Evolutionary conservation across 345 rosid genomes (phyloP).

Genomic region (Salix arbutifolia): DNA sequence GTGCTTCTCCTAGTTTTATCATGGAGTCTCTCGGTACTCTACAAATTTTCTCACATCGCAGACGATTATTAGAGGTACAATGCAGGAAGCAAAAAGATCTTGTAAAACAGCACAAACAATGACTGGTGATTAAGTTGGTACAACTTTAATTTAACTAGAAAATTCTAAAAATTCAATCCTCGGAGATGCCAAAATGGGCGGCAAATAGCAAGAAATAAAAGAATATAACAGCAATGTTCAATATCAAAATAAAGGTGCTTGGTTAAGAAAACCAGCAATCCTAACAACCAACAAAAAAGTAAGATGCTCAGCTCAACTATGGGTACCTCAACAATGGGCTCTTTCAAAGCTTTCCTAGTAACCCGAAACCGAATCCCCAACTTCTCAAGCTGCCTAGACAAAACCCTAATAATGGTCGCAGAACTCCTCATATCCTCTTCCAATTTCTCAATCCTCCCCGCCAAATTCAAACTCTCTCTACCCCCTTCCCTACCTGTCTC

Average conservation of each 20-base stretch:
- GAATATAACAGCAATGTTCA: too few species aligned
- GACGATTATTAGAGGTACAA: background rate
- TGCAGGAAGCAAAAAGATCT: background rate
- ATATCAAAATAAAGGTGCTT: too few species aligned
- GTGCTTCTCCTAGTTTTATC: background rate
- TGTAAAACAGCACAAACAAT: background rate
- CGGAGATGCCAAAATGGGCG: background rate
- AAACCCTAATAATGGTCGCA: conserved; percentile 51
- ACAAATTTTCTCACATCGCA: background rate
- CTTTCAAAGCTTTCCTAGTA: conserved; percentile 67
- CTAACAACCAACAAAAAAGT: background rate
- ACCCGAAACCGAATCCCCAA: conserved; percentile 81
- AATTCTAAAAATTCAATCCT: background rate
- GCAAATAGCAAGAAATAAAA: too few species aligned
- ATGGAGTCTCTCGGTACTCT: background rate
- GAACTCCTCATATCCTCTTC: conserved; percentile 79
- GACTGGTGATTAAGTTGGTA: background rate
- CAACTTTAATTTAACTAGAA: background rate
- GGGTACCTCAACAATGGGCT: conserved; percentile 72
- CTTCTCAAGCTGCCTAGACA: conserved; percentile 89
- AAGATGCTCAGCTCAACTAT: background rate
- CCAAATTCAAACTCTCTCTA: conserved; percentile 43
- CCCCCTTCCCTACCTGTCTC: conserved; percentile 30
- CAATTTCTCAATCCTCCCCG: conserved; percentile 69
- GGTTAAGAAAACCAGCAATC: background rate